Evolutionary conservation across 176 grass and related monocot genomes (phyloP).

Genomic region (Ampelocalamus luodianensis): DNA sequence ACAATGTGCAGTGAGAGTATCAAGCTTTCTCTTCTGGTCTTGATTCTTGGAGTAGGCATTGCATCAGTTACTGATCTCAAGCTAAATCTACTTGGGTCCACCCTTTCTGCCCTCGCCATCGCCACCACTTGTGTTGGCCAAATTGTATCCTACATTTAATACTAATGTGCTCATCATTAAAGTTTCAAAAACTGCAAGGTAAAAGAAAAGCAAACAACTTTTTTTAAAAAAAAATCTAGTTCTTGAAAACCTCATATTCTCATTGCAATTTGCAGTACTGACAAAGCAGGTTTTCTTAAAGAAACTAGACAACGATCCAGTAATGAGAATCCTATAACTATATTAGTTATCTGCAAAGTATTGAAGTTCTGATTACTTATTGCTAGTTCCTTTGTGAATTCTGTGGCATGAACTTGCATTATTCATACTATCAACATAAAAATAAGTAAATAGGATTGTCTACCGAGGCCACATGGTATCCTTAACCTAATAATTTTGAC

Average conservation of each 20-base stretch:
- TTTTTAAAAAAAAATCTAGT: background rate
- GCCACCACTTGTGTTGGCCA: conserved; percentile 95
- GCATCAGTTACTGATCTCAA: conserved; percentile 97
- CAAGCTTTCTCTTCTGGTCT: conserved; percentile 86
- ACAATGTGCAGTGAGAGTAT: conserved; percentile 78
- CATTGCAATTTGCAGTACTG: conserved; percentile 17
- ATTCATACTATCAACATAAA: conserved; percentile 11
- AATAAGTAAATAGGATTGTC: background rate
- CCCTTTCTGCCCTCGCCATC: conserved; percentile 89
- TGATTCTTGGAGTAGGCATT: conserved; percentile 96
- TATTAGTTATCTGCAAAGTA: conserved; percentile 1
- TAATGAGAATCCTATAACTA: background rate
- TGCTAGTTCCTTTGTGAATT: conserved; percentile 30
- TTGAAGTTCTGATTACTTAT: conserved; percentile 20
- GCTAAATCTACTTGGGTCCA: conserved; percentile 87
- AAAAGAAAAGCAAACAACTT: conserved; percentile 6
- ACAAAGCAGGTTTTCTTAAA: conserved; percentile 25
- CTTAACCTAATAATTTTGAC: conserved; percentile 64
- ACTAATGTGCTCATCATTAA: conserved; percentile 11
- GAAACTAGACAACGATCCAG: conserved; percentile 22
- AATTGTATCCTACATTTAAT: conserved; percentile 85
- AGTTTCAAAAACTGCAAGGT: conserved; percentile 25
- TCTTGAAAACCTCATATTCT: conserved; percentile 3
- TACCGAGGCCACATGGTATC: conserved; percentile 31
- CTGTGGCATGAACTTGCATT: conserved; percentile 41